phyloP scores from a whole-genome alignment of 2,329 filamentous ascomycete species.

The Trichoderma sp. region DNA sequence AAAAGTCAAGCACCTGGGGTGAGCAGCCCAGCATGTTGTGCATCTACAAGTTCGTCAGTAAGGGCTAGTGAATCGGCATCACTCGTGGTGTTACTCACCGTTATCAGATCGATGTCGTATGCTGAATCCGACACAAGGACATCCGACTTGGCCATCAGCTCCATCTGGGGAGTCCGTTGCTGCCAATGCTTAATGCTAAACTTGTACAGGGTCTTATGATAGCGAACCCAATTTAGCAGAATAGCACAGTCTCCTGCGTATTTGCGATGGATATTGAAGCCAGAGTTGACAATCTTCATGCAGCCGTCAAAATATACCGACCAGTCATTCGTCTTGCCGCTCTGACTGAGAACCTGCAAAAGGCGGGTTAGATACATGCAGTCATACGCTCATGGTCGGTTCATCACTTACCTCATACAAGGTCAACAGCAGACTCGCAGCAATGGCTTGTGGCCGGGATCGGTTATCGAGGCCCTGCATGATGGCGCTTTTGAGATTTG shows the following conservation, averaged over 20 bases:
- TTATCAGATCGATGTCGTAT: slow-evolving; percentile 20
- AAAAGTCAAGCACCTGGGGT: slow-evolving; percentile 18
- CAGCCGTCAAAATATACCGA: slow-evolving; percentile 25
- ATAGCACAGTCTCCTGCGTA: slow-evolving; percentile 26
- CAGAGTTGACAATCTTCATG: slow-evolving; percentile 27
- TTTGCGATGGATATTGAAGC: slow-evolving; percentile 19
- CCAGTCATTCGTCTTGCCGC: slow-evolving; percentile 26
- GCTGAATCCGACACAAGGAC: slow-evolving; percentile 20
- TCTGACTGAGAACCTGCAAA: slow-evolving; percentile 21
- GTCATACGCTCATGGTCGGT: neutral
- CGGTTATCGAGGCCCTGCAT: slow-evolving; percentile 18
- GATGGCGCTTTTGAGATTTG: slow-evolving; percentile 17
- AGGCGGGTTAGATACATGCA: neutral
- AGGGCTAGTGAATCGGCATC: neutral
- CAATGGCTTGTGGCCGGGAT: slow-evolving; percentile 23
- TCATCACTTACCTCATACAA: slow-evolving; percentile 17
- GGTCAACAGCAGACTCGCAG: slow-evolving; percentile 25
- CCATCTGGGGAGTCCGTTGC: slow-evolving; percentile 25
- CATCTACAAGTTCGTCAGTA: slow-evolving; percentile 11
- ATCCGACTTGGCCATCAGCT: slow-evolving; percentile 22
- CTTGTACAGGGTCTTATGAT: slow-evolving; percentile 28
- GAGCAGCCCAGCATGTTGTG: slow-evolving; percentile 26
- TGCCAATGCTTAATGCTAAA: slow-evolving; percentile 28
- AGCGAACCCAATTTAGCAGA: slow-evolving; percentile 27
- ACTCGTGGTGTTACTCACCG: neutral